Base-by-base conservation (phyloP, 495 filamentous ascomycete genomes). In the Elaphomyces granulatus region DNA sequence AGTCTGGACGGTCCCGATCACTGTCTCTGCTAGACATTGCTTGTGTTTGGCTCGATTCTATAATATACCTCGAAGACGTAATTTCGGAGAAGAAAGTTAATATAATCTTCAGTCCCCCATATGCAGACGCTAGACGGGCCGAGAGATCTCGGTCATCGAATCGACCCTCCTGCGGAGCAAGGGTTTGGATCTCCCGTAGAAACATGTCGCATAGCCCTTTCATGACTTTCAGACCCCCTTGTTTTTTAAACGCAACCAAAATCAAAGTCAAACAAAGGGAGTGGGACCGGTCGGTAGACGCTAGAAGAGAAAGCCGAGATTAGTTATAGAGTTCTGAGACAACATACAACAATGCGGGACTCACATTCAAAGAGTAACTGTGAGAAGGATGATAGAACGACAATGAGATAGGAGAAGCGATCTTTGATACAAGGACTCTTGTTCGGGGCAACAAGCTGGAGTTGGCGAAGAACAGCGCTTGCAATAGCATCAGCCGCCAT, bases 181-280 rank as follows among this genome's bases (percentile, higher is more conserved):
- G 52, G 14, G 55, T 47, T 32, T 70, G 69, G 42, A 88, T 76
- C 40, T 82, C 78, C 1, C 71, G 60, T 45, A 79, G 74, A 49
- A 92, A 87, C n/a, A 63, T 63, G 34, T 78, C 65, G 15, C 93
- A 74, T 45, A 88, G 77, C 3, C 71, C 62, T 41, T 81, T 85
- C 20, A 96, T 61, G 14, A 72, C 64, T 20, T 76, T 72, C 30
- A 98, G 64, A 1, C 90, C 90, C 31, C 77, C 74, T 37, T 70
- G 67, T 34, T 81, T 77, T 56, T 87, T 90, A 63, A 96, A 95
- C 12, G 82, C 78, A 45, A 87, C 71, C 21, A 95, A 56, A 20
- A 94, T 79, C 12, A 87, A 68, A 6, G 83, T 83, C 33, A 94
- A 71, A 20, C 83, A 74, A 45, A 81, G 77, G 2, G 71, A 57